These are phyloP conservation scores for Symbiodinium pilosum DNA, from an alignment of 73 alveolate genomes.

Conservation along the genomic window DNA sequence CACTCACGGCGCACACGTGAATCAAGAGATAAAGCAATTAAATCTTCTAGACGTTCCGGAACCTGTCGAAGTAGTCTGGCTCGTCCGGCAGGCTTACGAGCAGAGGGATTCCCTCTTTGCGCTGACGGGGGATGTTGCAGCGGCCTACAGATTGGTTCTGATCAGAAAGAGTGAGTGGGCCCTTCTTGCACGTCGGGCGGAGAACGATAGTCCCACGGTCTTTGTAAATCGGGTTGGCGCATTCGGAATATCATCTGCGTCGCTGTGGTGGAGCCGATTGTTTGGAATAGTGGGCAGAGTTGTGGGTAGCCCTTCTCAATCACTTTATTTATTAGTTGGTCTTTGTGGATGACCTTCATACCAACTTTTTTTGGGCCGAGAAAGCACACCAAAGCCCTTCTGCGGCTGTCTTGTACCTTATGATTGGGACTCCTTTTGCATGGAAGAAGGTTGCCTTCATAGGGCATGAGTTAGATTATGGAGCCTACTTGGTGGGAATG, in stretches of 20 bases:
- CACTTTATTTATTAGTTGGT: too few relatives aligned
- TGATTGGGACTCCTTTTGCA: too few relatives aligned
- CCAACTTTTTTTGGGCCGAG: too few relatives aligned
- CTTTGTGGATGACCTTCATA: too few relatives aligned
- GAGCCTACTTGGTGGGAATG: too few relatives aligned
- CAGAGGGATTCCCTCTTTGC: not conserved
- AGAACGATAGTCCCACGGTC: not conserved
- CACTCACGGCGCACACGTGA: not conserved
- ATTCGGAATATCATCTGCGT: not conserved
- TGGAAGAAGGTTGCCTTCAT: too few relatives aligned
- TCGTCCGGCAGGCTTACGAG: not conserved
- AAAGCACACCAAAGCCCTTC: too few relatives aligned
- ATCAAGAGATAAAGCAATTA: too few relatives aligned
- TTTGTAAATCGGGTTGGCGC: not conserved
- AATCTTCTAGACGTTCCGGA: not conserved
- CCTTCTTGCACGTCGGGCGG: not conserved
- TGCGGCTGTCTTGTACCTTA: too few relatives aligned
- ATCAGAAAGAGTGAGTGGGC: not conserved
- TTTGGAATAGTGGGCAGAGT: not conserved
- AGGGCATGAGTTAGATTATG: too few relatives aligned
- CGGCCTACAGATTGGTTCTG: not conserved
- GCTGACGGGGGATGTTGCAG: not conserved
- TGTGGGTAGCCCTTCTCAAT: too few relatives aligned
- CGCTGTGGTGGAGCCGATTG: not conserved
- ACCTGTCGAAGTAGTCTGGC: not conserved